These are phyloP conservation scores for Akanthomyces dipterigenus DNA, from an alignment of 2,329 filamentous ascomycete species.

Conservation along the genomic window DNA sequence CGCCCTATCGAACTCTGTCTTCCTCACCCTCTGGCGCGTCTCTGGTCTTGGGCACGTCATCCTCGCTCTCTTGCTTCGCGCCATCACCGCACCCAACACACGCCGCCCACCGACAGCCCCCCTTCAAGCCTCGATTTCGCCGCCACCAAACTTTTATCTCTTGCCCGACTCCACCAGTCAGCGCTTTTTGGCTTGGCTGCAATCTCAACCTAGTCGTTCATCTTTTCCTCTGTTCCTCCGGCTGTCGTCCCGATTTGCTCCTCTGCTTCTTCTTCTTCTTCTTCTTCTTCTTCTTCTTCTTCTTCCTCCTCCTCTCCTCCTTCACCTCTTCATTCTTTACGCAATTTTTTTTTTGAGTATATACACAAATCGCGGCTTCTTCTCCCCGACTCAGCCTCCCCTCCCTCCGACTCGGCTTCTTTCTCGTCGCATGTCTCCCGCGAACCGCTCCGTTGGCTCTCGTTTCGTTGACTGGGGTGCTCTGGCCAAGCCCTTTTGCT, in stretches of 20 bases:
- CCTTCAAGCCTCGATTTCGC: neutral
- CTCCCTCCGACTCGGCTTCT: neutral
- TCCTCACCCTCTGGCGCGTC: neutral
- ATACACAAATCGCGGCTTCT: neutral
- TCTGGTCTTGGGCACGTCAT: constrained; percentile 7
- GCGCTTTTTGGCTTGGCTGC: neutral
- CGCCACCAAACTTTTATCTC: neutral
- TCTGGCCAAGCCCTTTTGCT: neutral
- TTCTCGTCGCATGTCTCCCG: constrained; percentile 12
- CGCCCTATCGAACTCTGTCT: neutral
- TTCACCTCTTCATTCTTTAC: neutral
- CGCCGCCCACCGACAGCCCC: neutral
- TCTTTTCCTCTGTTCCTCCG: neutral
- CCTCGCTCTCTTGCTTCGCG: neutral
- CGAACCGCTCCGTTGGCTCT: constrained; percentile 1
- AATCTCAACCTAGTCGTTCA: neutral
- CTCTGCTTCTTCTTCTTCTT: neutral
- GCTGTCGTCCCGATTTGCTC: neutral
- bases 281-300: neutral
- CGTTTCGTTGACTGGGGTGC: constrained; percentile 13
- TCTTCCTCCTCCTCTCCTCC: neutral
- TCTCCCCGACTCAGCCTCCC: neutral
- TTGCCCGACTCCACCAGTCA: neutral
- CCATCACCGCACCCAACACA: neutral
- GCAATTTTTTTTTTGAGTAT: no score